These are phyloP conservation scores for Licmophora abbreviata DNA, from an alignment of 108 stramenopile species.

Conservation along the genomic window DNA sequence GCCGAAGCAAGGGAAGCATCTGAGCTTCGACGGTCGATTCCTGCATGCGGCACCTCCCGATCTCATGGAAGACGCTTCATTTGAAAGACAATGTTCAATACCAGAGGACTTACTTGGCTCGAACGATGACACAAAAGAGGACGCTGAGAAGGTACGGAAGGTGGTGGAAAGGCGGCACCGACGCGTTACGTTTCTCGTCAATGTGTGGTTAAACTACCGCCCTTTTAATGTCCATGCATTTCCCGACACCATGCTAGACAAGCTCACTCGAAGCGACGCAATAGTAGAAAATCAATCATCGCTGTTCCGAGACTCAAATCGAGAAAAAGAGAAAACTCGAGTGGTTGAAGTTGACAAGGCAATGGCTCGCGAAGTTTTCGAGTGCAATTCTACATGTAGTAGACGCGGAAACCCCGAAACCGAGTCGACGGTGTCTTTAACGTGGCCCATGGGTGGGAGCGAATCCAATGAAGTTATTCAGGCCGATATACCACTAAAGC, in stretches of 20 bases:
- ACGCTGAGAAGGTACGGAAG: not conserved
- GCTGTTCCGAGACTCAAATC: not conserved
- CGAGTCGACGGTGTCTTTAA: constrained; percentile 3
- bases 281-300: not conserved
- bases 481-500: constrained; percentile 35
- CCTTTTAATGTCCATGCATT: constrained; percentile 69
- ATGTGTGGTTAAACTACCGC: constrained; percentile 85
- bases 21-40: constrained; percentile 72
- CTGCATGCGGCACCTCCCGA: constrained; percentile 70
- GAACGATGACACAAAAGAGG: constrained; percentile 1
- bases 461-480: constrained; percentile 34
- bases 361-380: not conserved
- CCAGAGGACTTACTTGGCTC: not conserved
- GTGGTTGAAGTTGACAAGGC: too few species aligned
- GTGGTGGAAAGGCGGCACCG: constrained; percentile 20
- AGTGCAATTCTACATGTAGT: not conserved
- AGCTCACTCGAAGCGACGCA: constrained; percentile 36
- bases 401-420: not conserved
- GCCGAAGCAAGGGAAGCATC: constrained; percentile 66
- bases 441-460: constrained; percentile 62
- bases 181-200: constrained; percentile 83
- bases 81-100: constrained; percentile 32
- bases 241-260: constrained; percentile 54
- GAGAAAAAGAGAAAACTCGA: constrained; percentile 1
- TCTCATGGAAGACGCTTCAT: constrained; percentile 43